Evolutionary conservation across 441 rosid species (phyloP).

Genomic region (Erysimum pusillum): DNA sequence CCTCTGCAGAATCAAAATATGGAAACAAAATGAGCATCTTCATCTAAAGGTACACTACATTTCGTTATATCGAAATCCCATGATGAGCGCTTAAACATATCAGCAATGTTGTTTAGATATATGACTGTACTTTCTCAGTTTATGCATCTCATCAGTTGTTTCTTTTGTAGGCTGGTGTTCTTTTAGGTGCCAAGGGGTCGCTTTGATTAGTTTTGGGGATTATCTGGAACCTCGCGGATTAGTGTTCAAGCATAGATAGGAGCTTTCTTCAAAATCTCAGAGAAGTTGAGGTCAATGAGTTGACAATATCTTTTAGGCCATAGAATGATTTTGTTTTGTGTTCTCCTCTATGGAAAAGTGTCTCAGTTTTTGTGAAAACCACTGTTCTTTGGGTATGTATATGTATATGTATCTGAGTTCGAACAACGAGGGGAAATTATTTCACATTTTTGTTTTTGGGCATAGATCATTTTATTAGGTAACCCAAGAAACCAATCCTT

Average conservation of each 20-base stretch:
- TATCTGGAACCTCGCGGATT: slow-evolving; percentile 13
- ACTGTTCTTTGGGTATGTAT: not conserved
- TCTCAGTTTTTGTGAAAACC: slow-evolving; percentile 10
- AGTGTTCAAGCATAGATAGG: slow-evolving; percentile 19
- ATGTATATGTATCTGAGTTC: slow-evolving; percentile 10
- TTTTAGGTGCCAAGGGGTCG: not conserved
- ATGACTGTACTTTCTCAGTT: not conserved
- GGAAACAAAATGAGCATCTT: slow-evolving; percentile 34
- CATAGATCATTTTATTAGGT: not conserved
- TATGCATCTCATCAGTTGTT: not conserved
- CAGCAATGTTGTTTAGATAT: not conserved
- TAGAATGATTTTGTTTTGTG: slow-evolving; percentile 2
- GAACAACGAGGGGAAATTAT: not conserved
- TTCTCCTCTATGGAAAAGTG: slow-evolving; percentile 8
- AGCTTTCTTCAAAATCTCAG: slow-evolving; percentile 10
- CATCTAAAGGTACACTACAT: slow-evolving; percentile 21
- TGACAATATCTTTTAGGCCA: slow-evolving; percentile 4
- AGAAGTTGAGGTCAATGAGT: slow-evolving; percentile 26
- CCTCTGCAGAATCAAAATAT: slow-evolving; percentile 27
- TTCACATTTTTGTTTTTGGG: not conserved
- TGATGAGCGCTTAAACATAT: not conserved
- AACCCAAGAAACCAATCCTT: not conserved
- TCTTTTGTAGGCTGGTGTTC: slow-evolving; percentile 37
- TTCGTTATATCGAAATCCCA: not conserved
- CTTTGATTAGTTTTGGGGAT: slow-evolving; percentile 15